Evolutionary conservation across 2,329 filamentous ascomycete species (phyloP).

Genomic region (Fusarium incarnatum): DNA sequence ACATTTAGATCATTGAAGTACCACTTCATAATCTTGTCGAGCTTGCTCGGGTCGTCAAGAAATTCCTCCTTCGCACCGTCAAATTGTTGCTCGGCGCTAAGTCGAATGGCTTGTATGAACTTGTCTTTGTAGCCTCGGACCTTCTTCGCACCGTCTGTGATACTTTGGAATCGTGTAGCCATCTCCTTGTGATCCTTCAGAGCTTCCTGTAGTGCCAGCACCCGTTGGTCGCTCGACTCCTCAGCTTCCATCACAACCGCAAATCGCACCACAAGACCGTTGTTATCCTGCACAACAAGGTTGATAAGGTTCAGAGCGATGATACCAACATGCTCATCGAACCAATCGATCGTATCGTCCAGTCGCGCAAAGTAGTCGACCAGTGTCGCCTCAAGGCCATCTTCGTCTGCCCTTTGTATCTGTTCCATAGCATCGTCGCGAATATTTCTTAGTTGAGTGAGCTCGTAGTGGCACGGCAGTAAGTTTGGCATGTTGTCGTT

Average conservation of each 20-base stretch:
- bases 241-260: slow-evolving; percentile 94
- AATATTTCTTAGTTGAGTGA: slow-evolving; percentile 92
- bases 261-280: slow-evolving; percentile 88
- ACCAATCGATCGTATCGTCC: slow-evolving; percentile 91
- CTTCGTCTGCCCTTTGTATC: slow-evolving; percentile 81
- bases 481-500: slow-evolving; percentile 92
- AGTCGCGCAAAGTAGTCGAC: slow-evolving; percentile 90
- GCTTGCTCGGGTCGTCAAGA: slow-evolving; percentile 80
- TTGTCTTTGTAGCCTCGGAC: slow-evolving; percentile 97
- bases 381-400: slow-evolving; percentile 81
- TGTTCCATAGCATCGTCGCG: slow-evolving; percentile 97
- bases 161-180: slow-evolving; percentile 91
- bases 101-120: slow-evolving; percentile 83
- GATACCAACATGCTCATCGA: slow-evolving; percentile 92
- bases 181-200: slow-evolving; percentile 96
- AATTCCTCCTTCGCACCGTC: slow-evolving; percentile 79
- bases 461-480: slow-evolving; percentile 87
- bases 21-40: slow-evolving; percentile 93
- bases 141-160: slow-evolving; percentile 91
- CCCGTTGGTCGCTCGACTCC: slow-evolving; percentile 94
- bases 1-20: slow-evolving; percentile 98
- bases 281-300: slow-evolving; percentile 86
- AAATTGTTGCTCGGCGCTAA: slow-evolving; percentile 80
- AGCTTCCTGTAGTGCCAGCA: slow-evolving; percentile 91
- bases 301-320: slow-evolving; percentile 91